Evolutionary conservation across 345 rosid species (phyloP), one percentile per base, ranked within the genome.

Genomic region (Syzygium aqueum): DNA sequence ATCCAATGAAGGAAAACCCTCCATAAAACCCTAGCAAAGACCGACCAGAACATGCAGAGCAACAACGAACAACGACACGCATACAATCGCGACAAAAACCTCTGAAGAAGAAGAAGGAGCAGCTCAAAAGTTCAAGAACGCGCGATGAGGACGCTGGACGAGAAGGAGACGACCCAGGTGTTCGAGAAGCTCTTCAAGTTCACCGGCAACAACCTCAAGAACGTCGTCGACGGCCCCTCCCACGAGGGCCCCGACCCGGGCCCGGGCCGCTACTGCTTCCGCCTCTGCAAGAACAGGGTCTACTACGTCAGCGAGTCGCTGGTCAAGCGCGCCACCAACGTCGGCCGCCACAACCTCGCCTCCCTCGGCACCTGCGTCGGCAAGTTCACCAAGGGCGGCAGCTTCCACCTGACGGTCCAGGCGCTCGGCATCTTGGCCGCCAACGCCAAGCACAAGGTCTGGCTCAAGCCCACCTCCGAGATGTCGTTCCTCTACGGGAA

Each of bases 381-480:
- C 14, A 95, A 92, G 85, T 95, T 95, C 93, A 97, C 99, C 0
- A 96, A 95, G 88, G 95, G 93, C 11, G 95, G 96, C 11, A 95
- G 88, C 84, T 97, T 96, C 88, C 97, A 93, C 89, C 89, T 97
- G 37, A 97, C 96, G 17, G 88, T 95, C 53, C 95, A 94, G 86
- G 87, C 95, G 11, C 87, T 97, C 83, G 92, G 89, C 59, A 89
- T 95, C 21, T 28, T 95, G 87, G 98, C 98, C n/a, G 93, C 95
- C 16, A 95, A 96, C 86, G 95, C 98, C 16, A 93, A 93, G 86
- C 97, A 95, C 90, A 97, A 97, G 90, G 99, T 96, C 23, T 96
- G 99, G 99, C 93, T 97, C 7, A 97, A 96, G 90, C 98, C 98
- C 87, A 95, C 98, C 1, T 93, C 97, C n/a, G 98, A 96, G 89